Conservation (phyloP, 2,329 filamentous ascomycete genomes). For the Tolypocladium ophioglossoides region DNA sequence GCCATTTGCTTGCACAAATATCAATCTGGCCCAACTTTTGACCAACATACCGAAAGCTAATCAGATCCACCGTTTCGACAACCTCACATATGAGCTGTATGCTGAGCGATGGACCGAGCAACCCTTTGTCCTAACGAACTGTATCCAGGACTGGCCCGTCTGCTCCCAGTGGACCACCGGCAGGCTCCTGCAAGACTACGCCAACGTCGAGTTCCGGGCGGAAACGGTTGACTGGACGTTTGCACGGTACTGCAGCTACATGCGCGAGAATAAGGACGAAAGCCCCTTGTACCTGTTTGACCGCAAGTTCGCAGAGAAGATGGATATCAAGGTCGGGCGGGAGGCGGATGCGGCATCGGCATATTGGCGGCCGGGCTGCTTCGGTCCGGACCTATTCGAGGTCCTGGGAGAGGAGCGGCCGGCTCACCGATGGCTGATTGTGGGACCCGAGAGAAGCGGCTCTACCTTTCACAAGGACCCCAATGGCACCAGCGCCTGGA, state of each 20-base stretch:
- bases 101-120: slow-evolving; percentile 62
- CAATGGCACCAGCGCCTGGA: slow-evolving; percentile 75
- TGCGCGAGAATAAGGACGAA: slow-evolving; percentile 71
- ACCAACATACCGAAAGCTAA: slow-evolving; percentile 63
- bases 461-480: slow-evolving; percentile 90
- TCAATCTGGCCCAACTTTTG: slow-evolving; percentile 55
- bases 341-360: slow-evolving; percentile 43
- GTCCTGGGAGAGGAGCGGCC: slow-evolving; percentile 69
- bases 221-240: slow-evolving; percentile 92
- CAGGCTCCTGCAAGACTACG: slow-evolving; percentile 53
- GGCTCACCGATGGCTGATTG: slow-evolving; percentile 85
- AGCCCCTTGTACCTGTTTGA: slow-evolving; percentile 92
- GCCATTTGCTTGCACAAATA: slow-evolving; percentile 81
- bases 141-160: slow-evolving; percentile 73
- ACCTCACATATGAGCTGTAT: slow-evolving; percentile 65
- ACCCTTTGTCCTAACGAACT: slow-evolving; percentile 79
- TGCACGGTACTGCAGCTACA: slow-evolving; percentile 70
- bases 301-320: slow-evolving; percentile 76
- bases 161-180: slow-evolving; percentile 64
- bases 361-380: slow-evolving; percentile 77
- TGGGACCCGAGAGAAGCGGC: slow-evolving; percentile 77
- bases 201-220: slow-evolving; percentile 64
- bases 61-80: slow-evolving; percentile 56
- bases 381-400: slow-evolving; percentile 77
- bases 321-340: slow-evolving; percentile 54